Conservation (phyloP, 2,329 filamentous ascomycete genomes). For the Saccharata proteae region DNA sequence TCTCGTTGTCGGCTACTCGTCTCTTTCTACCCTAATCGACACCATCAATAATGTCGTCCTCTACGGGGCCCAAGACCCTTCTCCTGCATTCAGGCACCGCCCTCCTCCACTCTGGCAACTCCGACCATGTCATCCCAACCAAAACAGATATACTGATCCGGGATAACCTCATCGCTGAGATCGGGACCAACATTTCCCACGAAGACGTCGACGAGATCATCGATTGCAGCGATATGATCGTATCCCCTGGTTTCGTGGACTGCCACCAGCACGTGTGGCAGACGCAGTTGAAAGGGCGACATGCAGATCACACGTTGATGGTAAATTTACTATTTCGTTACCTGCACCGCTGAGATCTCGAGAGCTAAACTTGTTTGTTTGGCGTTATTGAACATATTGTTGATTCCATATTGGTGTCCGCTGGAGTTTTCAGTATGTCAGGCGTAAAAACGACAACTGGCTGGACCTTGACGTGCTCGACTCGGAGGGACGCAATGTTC, state of each 20-base stretch:
- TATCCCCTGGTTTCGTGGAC: constrained; percentile 45
- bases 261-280: constrained; percentile 42
- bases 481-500: too few species aligned
- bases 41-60: too few species aligned
- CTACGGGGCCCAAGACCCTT: too few species aligned
- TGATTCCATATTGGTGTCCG: too few species aligned
- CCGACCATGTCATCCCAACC: constrained; percentile 19
- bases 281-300: constrained; percentile 42
- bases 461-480: too few species aligned
- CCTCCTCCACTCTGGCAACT: constrained; percentile 21
- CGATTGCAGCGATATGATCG: constrained; percentile 40
- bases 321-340: constrained; percentile 31
- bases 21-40: too few species aligned
- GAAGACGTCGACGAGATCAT: constrained; percentile 26
- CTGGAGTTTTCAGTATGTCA: too few species aligned
- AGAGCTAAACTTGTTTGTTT: not conserved
- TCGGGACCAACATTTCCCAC: constrained; percentile 18
- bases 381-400: too few species aligned
- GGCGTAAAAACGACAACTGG: too few species aligned
- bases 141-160: constrained; percentile 21
- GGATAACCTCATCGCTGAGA: constrained; percentile 22
- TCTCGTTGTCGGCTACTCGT: too few species aligned
- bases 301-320: constrained; percentile 36
- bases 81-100: constrained; percentile 25
- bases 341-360: constrained; percentile 5